Conservation (phyloP, 306 rosid genomes). For the Oemleria cerasiformis region DNA sequence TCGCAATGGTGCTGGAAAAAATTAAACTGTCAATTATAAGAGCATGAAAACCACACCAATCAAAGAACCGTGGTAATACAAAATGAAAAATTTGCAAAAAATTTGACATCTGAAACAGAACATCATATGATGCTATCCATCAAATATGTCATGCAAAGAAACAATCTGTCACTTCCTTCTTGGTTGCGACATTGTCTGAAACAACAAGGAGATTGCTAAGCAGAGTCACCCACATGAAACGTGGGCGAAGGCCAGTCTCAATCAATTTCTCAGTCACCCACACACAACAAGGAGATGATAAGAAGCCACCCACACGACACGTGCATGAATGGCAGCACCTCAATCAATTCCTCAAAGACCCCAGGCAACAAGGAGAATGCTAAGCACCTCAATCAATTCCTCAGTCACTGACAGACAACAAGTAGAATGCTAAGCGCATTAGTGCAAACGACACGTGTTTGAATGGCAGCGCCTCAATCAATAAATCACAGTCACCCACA, state of each 20-base stretch:
- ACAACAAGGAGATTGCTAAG: neutral
- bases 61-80: constrained; percentile 17
- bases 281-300: neutral
- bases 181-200: neutral
- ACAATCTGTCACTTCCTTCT: neutral
- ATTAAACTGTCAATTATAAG: constrained; percentile 20
- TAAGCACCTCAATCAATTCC: neutral
- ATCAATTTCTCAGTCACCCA: neutral
- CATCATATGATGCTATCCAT: neutral
- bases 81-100: constrained; percentile 15
- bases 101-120: neutral
- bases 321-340: neutral
- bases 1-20: constrained; percentile 74
- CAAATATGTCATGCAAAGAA: neutral
- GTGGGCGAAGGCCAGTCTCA: neutral
- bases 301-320: neutral
- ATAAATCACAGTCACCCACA: neutral
- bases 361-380: neutral
- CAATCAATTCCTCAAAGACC: neutral
- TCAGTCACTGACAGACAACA: neutral
- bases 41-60: neutral
- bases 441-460: neutral
- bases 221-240: neutral
- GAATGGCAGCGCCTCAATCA: neutral
- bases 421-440: neutral